phyloP scores from a whole-genome alignment of 768 basidiomycete genomes.

The Terana coerulea region DNA sequence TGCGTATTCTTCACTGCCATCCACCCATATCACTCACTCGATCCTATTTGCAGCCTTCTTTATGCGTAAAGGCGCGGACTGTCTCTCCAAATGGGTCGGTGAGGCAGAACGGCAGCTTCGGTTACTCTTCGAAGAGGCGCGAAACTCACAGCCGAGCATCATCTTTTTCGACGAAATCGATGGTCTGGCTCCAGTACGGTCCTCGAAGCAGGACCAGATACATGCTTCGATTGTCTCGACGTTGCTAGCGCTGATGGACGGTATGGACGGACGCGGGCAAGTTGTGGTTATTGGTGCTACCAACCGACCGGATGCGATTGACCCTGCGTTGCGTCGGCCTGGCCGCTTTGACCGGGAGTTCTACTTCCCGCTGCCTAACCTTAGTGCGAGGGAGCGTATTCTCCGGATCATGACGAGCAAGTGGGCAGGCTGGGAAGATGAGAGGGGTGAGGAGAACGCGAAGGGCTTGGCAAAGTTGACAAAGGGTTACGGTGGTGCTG shows the following conservation, averaged over 20 bases:
- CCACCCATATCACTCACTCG: background rate
- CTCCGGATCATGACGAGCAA: slow-evolving; percentile 84
- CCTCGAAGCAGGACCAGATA: slow-evolving; percentile 98
- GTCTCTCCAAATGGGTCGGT: slow-evolving; percentile 98
- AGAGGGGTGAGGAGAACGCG: slow-evolving; percentile 42
- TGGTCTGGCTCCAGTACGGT: slow-evolving; percentile 94
- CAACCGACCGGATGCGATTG: slow-evolving; percentile 96
- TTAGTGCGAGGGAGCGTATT: slow-evolving; percentile 85
- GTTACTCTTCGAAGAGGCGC: slow-evolving; percentile 93
- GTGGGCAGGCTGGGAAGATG: slow-evolving; percentile 81
- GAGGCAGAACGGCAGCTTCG: slow-evolving; percentile 97
- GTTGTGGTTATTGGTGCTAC: slow-evolving; percentile 98
- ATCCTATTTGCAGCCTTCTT: slow-evolving; percentile 73
- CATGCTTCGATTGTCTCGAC: slow-evolving; percentile 98
- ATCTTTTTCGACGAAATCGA: slow-evolving; percentile 99
- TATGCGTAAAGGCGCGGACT: slow-evolving; percentile 99
- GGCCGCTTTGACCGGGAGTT: slow-evolving; percentile 98
- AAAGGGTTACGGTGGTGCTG: slow-evolving; percentile 97
- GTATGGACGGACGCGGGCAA: slow-evolving; percentile 97
- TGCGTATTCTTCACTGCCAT: slow-evolving; percentile 36
- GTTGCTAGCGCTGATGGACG: slow-evolving; percentile 95
- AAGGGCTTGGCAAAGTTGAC: slow-evolving; percentile 82
- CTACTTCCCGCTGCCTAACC: slow-evolving; percentile 88
- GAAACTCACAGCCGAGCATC: slow-evolving; percentile 88
- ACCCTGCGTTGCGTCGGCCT: slow-evolving; percentile 90